Conservation (phyloP, 2,329 filamentous ascomycete genomes). For the Clarireedia hainanense region DNA sequence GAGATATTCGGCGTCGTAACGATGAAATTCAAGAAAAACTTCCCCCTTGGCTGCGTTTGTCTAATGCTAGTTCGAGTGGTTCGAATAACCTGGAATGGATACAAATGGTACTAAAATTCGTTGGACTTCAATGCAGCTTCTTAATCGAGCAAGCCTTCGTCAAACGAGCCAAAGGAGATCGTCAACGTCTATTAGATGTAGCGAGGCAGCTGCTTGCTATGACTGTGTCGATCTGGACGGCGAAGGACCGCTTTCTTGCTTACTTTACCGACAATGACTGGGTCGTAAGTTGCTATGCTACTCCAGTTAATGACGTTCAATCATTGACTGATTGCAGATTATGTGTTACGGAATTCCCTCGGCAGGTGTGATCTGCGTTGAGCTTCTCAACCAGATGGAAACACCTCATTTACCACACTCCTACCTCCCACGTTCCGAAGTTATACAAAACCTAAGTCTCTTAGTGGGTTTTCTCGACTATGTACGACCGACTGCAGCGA, state of each 20-base stretch:
- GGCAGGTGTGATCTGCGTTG: constrained; percentile 43
- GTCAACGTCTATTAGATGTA: constrained; percentile 36
- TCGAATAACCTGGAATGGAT: constrained; percentile 30
- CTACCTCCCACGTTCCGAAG: constrained; percentile 38
- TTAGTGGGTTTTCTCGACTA: constrained; percentile 44
- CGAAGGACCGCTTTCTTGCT: constrained; percentile 37
- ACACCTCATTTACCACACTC: constrained; percentile 23
- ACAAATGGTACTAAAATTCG: not conserved
- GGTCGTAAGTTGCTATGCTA: constrained; percentile 24
- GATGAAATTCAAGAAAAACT: constrained; percentile 30
- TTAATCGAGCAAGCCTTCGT: constrained; percentile 48
- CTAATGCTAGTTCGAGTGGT: constrained; percentile 38
- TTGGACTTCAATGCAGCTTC: constrained; percentile 49
- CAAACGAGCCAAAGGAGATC: constrained; percentile 34
- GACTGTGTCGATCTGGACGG: constrained; percentile 41
- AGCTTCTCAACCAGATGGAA: constrained; percentile 38
- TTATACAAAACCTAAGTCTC: constrained; percentile 44
- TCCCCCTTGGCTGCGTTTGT: constrained; percentile 26
- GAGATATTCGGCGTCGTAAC: constrained; percentile 31
- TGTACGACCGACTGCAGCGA: constrained; percentile 40
- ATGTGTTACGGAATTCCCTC: constrained; percentile 43
- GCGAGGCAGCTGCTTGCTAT: constrained; percentile 39
- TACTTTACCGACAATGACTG: constrained; percentile 40
- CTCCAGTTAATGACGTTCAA: not conserved
- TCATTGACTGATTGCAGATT: not conserved